A percentile compares a stretch with the other conserved stretches of the same genome.
Evolutionary conservation across 2,329 filamentous ascomycete genomes (phyloP).

Genomic region (Monosporascus sp.): DNA sequence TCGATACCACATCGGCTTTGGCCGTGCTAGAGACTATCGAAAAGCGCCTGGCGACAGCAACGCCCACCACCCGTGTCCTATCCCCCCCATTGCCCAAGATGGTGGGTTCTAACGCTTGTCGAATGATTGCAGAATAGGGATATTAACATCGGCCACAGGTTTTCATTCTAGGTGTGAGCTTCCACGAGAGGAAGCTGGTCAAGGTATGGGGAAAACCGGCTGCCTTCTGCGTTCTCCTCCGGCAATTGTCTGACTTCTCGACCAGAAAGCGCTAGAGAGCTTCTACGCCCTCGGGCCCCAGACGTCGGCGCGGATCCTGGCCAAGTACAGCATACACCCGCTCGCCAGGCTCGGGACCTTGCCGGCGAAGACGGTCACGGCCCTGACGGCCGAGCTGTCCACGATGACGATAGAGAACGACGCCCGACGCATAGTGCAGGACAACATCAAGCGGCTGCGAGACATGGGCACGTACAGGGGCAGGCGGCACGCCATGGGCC

Average conservation of each 20-base stretch:
- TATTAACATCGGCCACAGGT: slow-evolving; percentile 45
- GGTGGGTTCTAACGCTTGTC: slow-evolving; percentile 3
- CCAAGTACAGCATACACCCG: slow-evolving; percentile 83
- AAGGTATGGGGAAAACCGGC: slow-evolving; percentile 48
- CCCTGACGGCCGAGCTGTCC: slow-evolving; percentile 78
- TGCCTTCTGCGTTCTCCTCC: no score
- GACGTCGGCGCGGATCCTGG: slow-evolving; percentile 69
- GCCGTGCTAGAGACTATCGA: background rate
- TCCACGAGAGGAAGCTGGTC: slow-evolving; percentile 76
- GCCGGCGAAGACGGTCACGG: slow-evolving; percentile 69
- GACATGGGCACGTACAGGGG: slow-evolving; percentile 91
- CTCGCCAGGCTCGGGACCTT: slow-evolving; percentile 73
- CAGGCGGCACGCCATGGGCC: slow-evolving; percentile 82
- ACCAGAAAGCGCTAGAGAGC: slow-evolving; percentile 65
- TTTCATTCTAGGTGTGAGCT: slow-evolving; percentile 82
- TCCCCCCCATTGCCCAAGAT: slow-evolving; percentile 2
- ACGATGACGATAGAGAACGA: slow-evolving; percentile 95
- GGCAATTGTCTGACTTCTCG: no score
- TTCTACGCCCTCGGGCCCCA: slow-evolving; percentile 82
- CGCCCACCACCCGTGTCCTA: background rate
- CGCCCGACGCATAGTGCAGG: slow-evolving; percentile 66
- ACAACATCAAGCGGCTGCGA: slow-evolving; percentile 80
- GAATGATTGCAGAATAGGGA: no score
- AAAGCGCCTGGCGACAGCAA: background rate
- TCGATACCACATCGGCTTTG: no score